These are phyloP conservation scores for Teunomyces cretensis DNA, from an alignment of 805 yeast species.

Conservation along the genomic window DNA sequence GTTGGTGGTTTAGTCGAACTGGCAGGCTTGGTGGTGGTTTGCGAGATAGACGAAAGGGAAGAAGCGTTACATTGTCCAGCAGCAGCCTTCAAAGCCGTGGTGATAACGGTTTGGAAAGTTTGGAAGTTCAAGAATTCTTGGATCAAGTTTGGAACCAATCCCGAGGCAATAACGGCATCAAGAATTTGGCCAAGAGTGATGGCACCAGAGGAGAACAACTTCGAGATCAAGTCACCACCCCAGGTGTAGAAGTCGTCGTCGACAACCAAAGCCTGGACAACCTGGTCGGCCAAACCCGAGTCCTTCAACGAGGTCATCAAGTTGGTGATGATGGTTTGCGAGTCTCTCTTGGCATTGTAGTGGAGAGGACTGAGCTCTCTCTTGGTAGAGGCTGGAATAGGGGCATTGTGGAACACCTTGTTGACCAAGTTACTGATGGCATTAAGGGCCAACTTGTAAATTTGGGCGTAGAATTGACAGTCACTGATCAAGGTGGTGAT, in stretches of 20 bases:
- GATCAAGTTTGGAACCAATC: constrained; percentile 37
- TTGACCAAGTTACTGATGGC: constrained; percentile 31
- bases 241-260: constrained; percentile 36
- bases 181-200: constrained; percentile 27
- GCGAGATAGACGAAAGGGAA: constrained; percentile 23
- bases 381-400: constrained; percentile 11
- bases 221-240: constrained; percentile 37
- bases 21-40: constrained; percentile 22
- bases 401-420: constrained; percentile 1
- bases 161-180: constrained; percentile 33
- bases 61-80: constrained; percentile 36
- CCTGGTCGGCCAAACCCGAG: constrained; percentile 41
- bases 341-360: constrained; percentile 8
- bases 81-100: constrained; percentile 45
- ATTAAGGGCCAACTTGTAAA: constrained; percentile 34
- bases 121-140: constrained; percentile 37
- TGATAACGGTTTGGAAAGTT: constrained; percentile 40
- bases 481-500: constrained; percentile 35
- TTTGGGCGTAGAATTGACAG: constrained; percentile 40
- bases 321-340: constrained; percentile 19
- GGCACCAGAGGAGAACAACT: constrained; percentile 29
- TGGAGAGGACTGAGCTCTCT: constrained; percentile 13
- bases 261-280: constrained; percentile 36
- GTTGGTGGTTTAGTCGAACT: constrained; percentile 12
- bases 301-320: constrained; percentile 44